Conservation (phyloP, 495 filamentous ascomycete species). For the Venustampulla echinocandica region DNA sequence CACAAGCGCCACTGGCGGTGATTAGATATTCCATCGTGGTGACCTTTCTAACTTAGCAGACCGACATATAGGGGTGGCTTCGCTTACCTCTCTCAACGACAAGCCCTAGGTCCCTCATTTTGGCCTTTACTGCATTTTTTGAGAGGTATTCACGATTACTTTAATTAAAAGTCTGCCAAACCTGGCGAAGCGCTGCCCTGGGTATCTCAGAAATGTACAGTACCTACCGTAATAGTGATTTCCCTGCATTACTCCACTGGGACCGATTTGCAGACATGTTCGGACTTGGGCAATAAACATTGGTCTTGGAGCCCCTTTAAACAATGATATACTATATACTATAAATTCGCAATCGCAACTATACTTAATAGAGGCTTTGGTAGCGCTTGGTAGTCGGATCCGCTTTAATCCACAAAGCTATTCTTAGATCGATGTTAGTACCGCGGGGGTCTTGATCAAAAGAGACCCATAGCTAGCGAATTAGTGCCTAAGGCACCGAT, state of each 20-base stretch:
- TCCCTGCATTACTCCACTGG: background rate
- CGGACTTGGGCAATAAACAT: background rate
- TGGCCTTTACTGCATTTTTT: background rate
- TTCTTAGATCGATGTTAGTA: background rate
- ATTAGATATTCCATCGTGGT: no score
- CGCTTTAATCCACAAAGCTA: background rate
- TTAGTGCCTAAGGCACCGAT: no score
- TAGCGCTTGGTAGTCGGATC: background rate
- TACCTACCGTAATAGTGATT: background rate
- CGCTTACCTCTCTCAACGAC: background rate
- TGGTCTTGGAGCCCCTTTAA: background rate
- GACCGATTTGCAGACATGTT: background rate
- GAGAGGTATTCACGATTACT: background rate
- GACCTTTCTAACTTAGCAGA: background rate
- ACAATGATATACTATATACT: background rate
- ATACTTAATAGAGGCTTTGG: background rate
- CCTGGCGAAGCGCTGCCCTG: background rate
- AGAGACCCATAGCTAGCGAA: no score
- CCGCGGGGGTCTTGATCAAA: background rate
- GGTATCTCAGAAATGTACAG: no score
- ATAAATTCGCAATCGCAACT: no score
- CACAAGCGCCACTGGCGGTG: no score
- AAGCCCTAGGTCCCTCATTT: background rate
- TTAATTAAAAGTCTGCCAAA: background rate
- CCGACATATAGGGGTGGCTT: background rate